Percentiles rank a stretch among this genome's conserved stretches.
Conservation (phyloP, 2,329 filamentous ascomycete species). For the Aspergillus sp. region DNA sequence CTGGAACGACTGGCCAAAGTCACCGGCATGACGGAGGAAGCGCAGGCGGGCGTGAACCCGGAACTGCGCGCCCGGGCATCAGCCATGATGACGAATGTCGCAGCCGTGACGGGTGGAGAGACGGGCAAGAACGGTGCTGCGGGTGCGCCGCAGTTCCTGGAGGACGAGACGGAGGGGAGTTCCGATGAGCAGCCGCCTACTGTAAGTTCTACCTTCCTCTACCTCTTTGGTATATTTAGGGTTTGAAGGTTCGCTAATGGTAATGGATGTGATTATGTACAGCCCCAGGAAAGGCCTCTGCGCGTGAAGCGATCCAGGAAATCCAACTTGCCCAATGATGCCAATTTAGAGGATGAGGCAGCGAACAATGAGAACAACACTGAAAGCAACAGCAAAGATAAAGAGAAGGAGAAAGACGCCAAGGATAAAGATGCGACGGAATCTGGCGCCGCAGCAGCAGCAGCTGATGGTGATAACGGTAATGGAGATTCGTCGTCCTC, state of each 20-base stretch:
- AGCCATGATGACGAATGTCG: conserved; percentile 33
- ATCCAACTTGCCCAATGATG: conserved; percentile 32
- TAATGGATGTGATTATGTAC: not conserved
- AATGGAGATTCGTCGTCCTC: conserved; percentile 16
- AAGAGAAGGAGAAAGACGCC: not conserved
- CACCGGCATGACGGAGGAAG: conserved; percentile 46
- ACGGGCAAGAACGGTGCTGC: conserved; percentile 23
- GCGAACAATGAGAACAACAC: not conserved
- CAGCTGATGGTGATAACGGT: not conserved
- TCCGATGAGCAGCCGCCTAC: conserved; percentile 48
- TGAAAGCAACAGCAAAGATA: not conserved
- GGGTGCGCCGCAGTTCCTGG: conserved; percentile 28
- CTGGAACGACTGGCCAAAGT: conserved; percentile 44
- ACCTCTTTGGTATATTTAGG: not conserved
- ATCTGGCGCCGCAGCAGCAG: not conserved
- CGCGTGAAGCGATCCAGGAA: conserved; percentile 47
- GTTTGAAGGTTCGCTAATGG: not conserved
- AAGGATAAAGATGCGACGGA: not conserved
- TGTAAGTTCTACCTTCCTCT: conserved; percentile 28
- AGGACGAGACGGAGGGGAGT: conserved; percentile 48
- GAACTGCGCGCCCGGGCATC: conserved; percentile 41
- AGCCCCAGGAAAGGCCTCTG: conserved; percentile 51
- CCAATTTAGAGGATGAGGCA: conserved; percentile 28
- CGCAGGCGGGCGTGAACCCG: conserved; percentile 34
- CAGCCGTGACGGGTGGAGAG: conserved; percentile 27